Percentiles rank a stretch among this genome's conserved stretches.
Evolutionary conservation across 352 stramenopile genomes (phyloP).

Genomic region (Plasmopara halstedii): DNA sequence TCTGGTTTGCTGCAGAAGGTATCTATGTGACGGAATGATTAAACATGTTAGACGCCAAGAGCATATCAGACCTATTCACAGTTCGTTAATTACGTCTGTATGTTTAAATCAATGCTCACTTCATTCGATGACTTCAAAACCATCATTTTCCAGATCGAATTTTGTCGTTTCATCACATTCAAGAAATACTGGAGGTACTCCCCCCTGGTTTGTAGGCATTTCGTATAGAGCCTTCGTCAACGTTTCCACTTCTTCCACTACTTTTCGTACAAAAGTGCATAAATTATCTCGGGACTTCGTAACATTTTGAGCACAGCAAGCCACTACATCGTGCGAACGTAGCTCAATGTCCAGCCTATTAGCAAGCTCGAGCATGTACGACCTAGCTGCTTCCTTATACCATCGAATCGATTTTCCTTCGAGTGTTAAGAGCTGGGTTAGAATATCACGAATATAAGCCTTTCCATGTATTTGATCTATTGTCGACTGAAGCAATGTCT

Average conservation of each 20-base stretch:
- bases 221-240: constrained; percentile 54
- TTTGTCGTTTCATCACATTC: constrained; percentile 61
- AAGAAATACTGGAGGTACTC: constrained; percentile 60
- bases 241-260: constrained; percentile 41
- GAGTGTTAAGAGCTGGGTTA: constrained; percentile 60
- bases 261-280: constrained; percentile 40
- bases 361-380: constrained; percentile 65
- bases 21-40: constrained; percentile 67
- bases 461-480: constrained; percentile 39
- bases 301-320: constrained; percentile 32
- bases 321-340: constrained; percentile 30
- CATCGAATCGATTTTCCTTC: constrained; percentile 61
- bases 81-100: constrained; percentile 7
- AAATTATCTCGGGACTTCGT: constrained; percentile 1
- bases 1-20: constrained; percentile 77
- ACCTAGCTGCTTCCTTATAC: constrained; percentile 57
- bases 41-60: background rate
- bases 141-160: constrained; percentile 74
- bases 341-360: constrained; percentile 39
- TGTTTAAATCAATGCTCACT: background rate
- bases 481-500: constrained; percentile 35
- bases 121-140: constrained; percentile 65
- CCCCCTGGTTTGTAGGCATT: constrained; percentile 68
- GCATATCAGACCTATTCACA: constrained; percentile 9
- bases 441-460: constrained; percentile 36